phyloP scores from a whole-genome alignment of 2,329 filamentous ascomycete genomes.

The Didymella arachidicola region DNA sequence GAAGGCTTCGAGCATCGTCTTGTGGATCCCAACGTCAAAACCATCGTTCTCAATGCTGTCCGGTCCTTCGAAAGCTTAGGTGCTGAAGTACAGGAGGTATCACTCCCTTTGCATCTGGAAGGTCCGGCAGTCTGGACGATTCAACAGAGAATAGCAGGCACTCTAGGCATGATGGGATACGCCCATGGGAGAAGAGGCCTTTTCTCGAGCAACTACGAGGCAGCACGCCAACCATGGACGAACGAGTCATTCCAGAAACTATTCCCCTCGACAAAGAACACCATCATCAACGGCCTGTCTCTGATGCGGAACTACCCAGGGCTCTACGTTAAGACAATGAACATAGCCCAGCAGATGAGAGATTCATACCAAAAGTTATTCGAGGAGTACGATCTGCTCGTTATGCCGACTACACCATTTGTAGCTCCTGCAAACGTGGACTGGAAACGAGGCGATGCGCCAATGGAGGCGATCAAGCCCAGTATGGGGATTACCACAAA shows the following conservation, averaged over 20 bases:
- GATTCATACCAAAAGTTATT: constrained; percentile 52
- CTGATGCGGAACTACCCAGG: constrained; percentile 49
- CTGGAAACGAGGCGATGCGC: constrained; percentile 38
- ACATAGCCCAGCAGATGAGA: constrained; percentile 50
- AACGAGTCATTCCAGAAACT: constrained; percentile 53
- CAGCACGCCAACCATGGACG: constrained; percentile 12
- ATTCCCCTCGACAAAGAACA: constrained; percentile 60
- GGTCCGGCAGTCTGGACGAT: constrained; percentile 52
- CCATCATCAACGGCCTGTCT: constrained; percentile 54
- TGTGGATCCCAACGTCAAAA: constrained; percentile 52
- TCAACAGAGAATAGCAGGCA: constrained; percentile 22
- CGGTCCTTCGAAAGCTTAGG: constrained; percentile 50
- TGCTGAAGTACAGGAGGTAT: constrained; percentile 53
- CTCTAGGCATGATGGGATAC: constrained; percentile 15
- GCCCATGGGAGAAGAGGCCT: constrained; percentile 58
- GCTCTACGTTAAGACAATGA: constrained; percentile 53
- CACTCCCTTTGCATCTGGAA: constrained; percentile 48
- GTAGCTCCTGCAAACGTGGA: constrained; percentile 33
- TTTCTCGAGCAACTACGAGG: constrained; percentile 42
- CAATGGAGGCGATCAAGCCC: constrained; percentile 38
- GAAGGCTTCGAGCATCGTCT: constrained; percentile 38
- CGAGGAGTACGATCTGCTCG: constrained; percentile 50
- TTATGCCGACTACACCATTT: constrained; percentile 52
- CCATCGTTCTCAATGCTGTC: constrained; percentile 53
- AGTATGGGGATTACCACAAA: constrained; percentile 43